Base-by-base conservation (phyloP, 495 filamentous ascomycete genomes). In the Xylaria curta region DNA sequence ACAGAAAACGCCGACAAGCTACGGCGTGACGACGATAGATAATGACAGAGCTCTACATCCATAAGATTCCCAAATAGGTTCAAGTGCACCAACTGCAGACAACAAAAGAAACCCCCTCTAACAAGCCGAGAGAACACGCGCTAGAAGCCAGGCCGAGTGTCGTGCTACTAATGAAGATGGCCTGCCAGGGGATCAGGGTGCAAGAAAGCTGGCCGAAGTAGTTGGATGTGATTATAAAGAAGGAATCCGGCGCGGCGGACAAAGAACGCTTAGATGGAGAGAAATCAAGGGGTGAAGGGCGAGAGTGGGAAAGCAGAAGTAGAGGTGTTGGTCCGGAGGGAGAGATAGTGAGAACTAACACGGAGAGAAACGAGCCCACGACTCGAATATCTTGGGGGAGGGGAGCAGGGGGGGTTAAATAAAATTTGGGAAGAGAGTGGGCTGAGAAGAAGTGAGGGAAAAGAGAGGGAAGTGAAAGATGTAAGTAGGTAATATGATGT, bases 1-100 rank as follows among this genome's bases (percentile, higher is more conserved):
- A 79, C 77, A 69, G 76, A 75, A 66, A 74, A 79, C 77, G 72
- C 76, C 77, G 71, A 76, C 71, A 74, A 71, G 71, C 73, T 75
- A 79, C 72, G 74, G 74, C 74, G 69, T 59, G 69, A 69, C 72
- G 76, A 73, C 70, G 59, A 67, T 66, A 66, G 42, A 64, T 71
- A 69, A 73, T 61, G 61, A 61, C 65, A 73, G 54, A 74, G 69
- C 62, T 72, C 61, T 75, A 71, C 65, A 65, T 77, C 76, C 76
- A 79, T 79, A 71, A 74, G 71, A 71, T 66, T 64, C 69, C 71
- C 69, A 66, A 72, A 61, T 24, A 38, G 47, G 44, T 71, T 61
- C 70, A 74, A 73, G 72, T 75, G 74, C 70, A 74, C 72, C 66
- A 72, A 70, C 74, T 72, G 72, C 73, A 72, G 67, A 62, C 68